These are phyloP conservation scores for Colletotrichum echinochloae DNA, from an alignment of 2,329 filamentous ascomycete species.

Conservation along the genomic window DNA sequence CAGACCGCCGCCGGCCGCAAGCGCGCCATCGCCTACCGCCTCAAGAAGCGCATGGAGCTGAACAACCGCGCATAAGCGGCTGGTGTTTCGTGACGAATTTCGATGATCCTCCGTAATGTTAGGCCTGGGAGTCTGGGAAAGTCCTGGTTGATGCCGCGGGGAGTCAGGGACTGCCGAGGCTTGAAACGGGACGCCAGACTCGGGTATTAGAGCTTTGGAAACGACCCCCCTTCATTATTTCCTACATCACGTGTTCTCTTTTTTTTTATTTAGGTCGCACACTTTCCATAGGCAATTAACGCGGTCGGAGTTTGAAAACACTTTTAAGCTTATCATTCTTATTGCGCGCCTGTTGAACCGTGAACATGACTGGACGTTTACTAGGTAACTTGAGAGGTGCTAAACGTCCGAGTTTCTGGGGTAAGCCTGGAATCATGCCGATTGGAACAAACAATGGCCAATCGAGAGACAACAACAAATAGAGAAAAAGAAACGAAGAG, in stretches of 20 bases:
- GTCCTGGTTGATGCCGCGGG: conserved; percentile 5
- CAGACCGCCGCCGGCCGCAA: conserved; percentile 69
- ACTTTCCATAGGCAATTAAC: conserved; percentile 38
- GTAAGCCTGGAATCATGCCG: too few relatives aligned
- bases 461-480: background rate
- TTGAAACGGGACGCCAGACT: conserved; percentile 21
- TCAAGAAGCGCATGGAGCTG: conserved; percentile 54
- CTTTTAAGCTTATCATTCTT: background rate
- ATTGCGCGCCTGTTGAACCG: background rate
- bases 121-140: conserved; percentile 32
- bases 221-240: conserved; percentile 37
- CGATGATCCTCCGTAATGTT: conserved; percentile 16
- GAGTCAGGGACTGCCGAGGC: conserved; percentile 35
- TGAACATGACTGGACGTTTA: background rate
- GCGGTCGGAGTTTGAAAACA: conserved; percentile 33
- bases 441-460: background rate
- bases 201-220: conserved; percentile 40
- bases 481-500: too few relatives aligned
- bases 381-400: too few relatives aligned
- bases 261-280: conserved; percentile 33
- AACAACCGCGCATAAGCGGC: conserved; percentile 41
- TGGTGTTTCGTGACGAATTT: background rate
- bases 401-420: background rate
- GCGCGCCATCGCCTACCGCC: conserved; percentile 68
- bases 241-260: conserved; percentile 30